Conservation (phyloP, 192 early-diverging fungal genomes). For the Backusella circina region DNA sequence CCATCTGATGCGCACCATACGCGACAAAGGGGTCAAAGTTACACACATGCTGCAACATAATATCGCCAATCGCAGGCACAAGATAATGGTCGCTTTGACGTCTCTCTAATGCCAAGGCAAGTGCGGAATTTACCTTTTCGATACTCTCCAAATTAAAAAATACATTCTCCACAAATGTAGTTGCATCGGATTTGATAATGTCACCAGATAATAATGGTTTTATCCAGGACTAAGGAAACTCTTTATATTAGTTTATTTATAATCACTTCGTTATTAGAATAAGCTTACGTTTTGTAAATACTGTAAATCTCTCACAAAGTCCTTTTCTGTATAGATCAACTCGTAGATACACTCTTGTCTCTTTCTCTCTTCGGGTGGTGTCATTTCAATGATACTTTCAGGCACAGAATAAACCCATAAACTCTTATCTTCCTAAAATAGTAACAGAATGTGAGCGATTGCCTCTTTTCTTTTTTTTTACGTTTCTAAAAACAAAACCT, state of each 20-base stretch:
- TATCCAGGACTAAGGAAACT: slow-evolving; percentile 50
- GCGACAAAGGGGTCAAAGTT: slow-evolving; percentile 76
- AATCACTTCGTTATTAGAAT: too few relatives aligned
- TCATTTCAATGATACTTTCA: slow-evolving; percentile 66
- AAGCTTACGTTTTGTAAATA: slow-evolving; percentile 64
- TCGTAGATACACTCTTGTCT: slow-evolving; percentile 94
- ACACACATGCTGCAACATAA: slow-evolving; percentile 70
- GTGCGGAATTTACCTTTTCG: slow-evolving; percentile 54
- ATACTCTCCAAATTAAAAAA: slow-evolving; percentile 75
- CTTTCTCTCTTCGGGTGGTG: slow-evolving; percentile 75
- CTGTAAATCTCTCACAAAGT: slow-evolving; percentile 86
- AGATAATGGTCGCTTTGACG: slow-evolving; percentile 65
- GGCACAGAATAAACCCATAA: slow-evolving; percentile 89
- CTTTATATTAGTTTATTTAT: neutral
- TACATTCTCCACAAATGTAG: slow-evolving; percentile 75
- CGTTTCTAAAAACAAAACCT: slow-evolving; percentile 9
- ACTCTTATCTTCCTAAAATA: slow-evolving; percentile 50
- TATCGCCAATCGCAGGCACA: slow-evolving; percentile 81
- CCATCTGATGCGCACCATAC: slow-evolving; percentile 85
- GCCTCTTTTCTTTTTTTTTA: neutral
- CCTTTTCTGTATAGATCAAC: slow-evolving; percentile 83
- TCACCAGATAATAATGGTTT: slow-evolving; percentile 60
- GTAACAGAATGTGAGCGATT: neutral
- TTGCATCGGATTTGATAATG: slow-evolving; percentile 63
- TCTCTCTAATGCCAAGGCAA: slow-evolving; percentile 55